Conservation (phyloP, 1,284 basidiomycete genomes). For the Puccinia coronata region DNA sequence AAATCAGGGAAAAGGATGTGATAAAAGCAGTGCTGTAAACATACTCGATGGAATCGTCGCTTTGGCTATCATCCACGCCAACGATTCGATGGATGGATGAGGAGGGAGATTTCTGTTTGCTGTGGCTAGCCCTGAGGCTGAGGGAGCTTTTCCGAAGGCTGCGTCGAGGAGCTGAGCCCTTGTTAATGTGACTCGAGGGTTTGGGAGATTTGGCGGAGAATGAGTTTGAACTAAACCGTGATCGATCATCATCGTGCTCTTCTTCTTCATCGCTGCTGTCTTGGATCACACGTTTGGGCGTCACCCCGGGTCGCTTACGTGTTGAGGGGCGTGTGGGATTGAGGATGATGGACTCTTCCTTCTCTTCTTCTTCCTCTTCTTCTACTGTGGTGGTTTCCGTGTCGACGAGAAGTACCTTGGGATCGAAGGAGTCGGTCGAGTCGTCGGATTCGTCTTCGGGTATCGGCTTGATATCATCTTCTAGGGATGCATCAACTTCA, state of each 20-base stretch:
- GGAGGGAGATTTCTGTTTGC: constrained; percentile 5
- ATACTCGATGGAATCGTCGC: constrained; percentile 49
- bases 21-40: neutral
- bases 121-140: constrained; percentile 29
- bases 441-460: neutral
- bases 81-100: neutral
- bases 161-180: neutral
- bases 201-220: neutral
- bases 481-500: neutral
- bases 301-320: neutral
- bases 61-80: constrained; percentile 17
- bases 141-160: constrained; percentile 7
- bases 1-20: neutral
- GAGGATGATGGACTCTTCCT: constrained; percentile 2
- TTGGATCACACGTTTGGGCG: constrained; percentile 17
- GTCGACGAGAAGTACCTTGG: neutral
- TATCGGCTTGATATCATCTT: neutral
- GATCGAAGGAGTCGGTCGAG: constrained; percentile 2
- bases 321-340: neutral
- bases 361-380: neutral
- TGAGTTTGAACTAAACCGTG: neutral
- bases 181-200: neutral
- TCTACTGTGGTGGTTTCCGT: neutral
- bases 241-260: neutral
- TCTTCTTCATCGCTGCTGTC: constrained; percentile 26